These are phyloP conservation scores for Pseudogymnoascus sp. DNA, from an alignment of 2,329 filamentous ascomycete genomes.

Conservation along the genomic window DNA sequence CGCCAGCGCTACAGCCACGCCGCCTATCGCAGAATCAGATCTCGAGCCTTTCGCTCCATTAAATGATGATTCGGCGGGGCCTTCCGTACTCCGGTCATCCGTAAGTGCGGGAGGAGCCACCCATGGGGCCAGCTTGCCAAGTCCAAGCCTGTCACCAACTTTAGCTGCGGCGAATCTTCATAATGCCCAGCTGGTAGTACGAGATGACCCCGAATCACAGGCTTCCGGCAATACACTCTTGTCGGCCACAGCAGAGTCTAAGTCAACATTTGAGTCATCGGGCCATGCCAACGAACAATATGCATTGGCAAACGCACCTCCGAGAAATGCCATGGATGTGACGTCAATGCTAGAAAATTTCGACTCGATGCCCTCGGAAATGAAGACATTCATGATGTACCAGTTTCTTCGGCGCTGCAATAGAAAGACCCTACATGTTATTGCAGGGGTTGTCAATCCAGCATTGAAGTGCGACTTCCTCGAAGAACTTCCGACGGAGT, in stretches of 20 bases:
- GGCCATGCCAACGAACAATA: conserved; percentile 19
- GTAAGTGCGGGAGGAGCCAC: conserved; percentile 24
- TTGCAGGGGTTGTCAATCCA: conserved; percentile 86
- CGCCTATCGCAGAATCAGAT: conserved; percentile 66
- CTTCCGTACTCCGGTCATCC: conserved; percentile 33
- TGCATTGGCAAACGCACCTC: conserved; percentile 20
- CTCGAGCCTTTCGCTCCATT: conserved; percentile 48
- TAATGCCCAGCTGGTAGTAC: conserved; percentile 21
- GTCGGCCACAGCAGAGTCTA: conserved; percentile 18
- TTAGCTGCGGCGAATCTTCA: conserved; percentile 57
- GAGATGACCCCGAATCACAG: conserved; percentile 19
- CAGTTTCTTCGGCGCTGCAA: conserved; percentile 84
- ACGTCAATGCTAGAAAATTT: conserved; percentile 81
- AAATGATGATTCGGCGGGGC: conserved; percentile 41
- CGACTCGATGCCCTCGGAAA: conserved; percentile 78
- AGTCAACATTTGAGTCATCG: conserved; percentile 25
- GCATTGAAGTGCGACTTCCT: conserved; percentile 93
- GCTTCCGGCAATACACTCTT: conserved; percentile 16
- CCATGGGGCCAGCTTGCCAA: conserved; percentile 81
- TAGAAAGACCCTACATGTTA: conserved; percentile 78
- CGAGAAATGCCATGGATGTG: conserved; percentile 59
- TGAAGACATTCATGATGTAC: conserved; percentile 96
- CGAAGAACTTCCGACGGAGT: conserved; percentile 70
- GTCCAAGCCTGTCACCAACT: conserved; percentile 87
- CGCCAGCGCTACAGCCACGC: conserved; percentile 56